Base-by-base conservation (phyloP, 495 filamentous ascomycete species). In the Polyplosphaeria fusca region DNA sequence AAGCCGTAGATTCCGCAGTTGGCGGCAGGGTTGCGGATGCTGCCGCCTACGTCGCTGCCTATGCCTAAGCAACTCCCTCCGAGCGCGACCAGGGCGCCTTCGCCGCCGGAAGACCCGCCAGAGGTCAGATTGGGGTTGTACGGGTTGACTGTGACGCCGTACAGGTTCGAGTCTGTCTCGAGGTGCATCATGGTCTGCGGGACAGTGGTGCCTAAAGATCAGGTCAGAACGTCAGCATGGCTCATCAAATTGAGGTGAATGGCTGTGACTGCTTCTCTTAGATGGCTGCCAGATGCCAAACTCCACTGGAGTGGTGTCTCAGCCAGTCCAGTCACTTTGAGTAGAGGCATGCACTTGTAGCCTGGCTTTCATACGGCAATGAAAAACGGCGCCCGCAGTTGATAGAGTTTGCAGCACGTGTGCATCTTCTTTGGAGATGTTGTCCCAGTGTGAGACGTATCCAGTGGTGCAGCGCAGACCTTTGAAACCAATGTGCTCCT, bases 1-100 rank as follows among this genome's bases (percentile, higher is more conserved):
- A 87, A 68, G 0, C 84, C 84, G 68, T 80, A 89, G 0, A 89
- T 39, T 0, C 82, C 85, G 55, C 82, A 78, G 45, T 82, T 77
- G 16, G 79, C 79, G 0, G 87, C 84, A 0, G 87, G 87, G 30
- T 75, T 56, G 25, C 66, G 63, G 26, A 68, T 66, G 16, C 28
- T 41, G 16, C 66, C 69, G 14, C 63, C 68, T 30, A 71, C 65
- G 54, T 71, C 68, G 1, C 63, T 55, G 25, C 68, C 68, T 19
- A 71, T 62, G 7, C 68, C 68, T 0, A 71, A 32, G 30, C 44
- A 49, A 26, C 57, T 60, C 1, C 62, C 68, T 25, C 55, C 27
- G 0, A 69, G 32, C 2, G 52, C 67, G n/a, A 69, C 22, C 27
- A 71, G 48, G 9, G 68, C 68, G 2, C 61, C 67, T 54, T 71